Percentiles rank a stretch among this genome's conserved stretches.
These are phyloP conservation scores for Scedosporium apiospermum DNA, from an alignment of 2,329 filamentous ascomycete species.

Conservation along the genomic window DNA sequence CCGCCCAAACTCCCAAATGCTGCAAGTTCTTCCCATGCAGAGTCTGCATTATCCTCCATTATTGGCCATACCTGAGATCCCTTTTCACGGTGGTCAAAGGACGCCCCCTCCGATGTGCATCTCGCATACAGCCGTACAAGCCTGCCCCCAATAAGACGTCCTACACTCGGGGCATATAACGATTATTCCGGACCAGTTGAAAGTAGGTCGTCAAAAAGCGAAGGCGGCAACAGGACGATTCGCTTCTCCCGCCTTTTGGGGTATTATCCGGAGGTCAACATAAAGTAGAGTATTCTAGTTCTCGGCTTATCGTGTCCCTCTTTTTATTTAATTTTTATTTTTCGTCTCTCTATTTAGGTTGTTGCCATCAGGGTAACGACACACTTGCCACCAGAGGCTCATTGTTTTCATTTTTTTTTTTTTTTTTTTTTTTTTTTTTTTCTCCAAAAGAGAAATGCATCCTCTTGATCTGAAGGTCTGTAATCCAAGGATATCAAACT, in stretches of 20 bases:
- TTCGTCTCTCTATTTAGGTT: neutral
- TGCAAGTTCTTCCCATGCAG: conserved; percentile 1
- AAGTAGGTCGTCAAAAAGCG: neutral
- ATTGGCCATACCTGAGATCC: conserved; percentile 2
- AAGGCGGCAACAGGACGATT: neutral
- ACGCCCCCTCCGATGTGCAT: conserved; percentile 2
- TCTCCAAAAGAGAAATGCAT: neutral
- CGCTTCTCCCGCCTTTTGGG: neutral
- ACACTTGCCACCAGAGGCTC: too few species aligned
- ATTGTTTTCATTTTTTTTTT: neutral
- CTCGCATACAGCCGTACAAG: neutral
- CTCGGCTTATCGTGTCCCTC: neutral
- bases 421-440: neutral
- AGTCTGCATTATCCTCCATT: neutral
- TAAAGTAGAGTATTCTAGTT: neutral
- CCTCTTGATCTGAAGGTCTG: neutral
- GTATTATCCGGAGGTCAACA: neutral
- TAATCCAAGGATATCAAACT: neutral
- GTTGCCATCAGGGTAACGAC: too few species aligned
- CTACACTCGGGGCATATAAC: neutral
- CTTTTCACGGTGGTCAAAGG: neutral
- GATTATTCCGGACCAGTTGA: neutral
- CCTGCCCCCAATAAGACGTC: neutral
- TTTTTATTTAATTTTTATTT: neutral
- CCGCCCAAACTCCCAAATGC: neutral